Percentiles rank a stretch among this genome's conserved stretches.
Conservation (phyloP, 305 asterid genomes). For the Fraxinus angustifolia region DNA sequence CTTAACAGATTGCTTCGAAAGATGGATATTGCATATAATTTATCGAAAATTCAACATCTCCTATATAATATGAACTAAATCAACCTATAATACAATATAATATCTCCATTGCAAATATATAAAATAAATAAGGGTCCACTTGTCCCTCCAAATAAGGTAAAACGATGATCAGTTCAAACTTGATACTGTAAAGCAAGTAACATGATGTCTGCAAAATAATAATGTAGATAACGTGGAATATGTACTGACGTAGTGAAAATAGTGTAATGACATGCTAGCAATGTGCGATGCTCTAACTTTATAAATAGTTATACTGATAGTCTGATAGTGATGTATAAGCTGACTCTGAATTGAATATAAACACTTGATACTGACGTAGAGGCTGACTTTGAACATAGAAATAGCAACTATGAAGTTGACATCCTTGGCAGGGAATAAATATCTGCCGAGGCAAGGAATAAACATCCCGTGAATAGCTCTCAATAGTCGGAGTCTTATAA, state of each 20-base stretch:
- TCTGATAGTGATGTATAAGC: too few species aligned
- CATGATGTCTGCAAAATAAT: background rate
- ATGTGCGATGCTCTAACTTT: too few species aligned
- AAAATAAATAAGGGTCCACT: background rate
- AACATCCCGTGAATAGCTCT: too few species aligned
- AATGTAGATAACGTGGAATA: background rate
- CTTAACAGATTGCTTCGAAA: background rate
- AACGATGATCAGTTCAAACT: background rate
- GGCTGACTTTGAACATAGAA: too few species aligned
- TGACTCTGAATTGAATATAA: too few species aligned
- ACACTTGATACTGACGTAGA: too few species aligned
- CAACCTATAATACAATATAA: background rate
- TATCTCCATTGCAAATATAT: background rate
- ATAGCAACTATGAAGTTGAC: too few species aligned
- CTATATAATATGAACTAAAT: too few species aligned
- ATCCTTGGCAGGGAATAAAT: too few species aligned
- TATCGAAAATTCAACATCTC: background rate
- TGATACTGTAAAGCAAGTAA: background rate
- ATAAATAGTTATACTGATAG: too few species aligned
- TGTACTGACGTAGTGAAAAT: background rate
- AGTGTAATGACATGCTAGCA: background rate
- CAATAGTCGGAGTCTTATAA: too few species aligned
- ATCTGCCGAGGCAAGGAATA: too few species aligned
- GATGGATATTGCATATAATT: background rate
- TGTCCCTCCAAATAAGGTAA: background rate